Percentiles rank a stretch among this genome's conserved stretches.
Evolutionary conservation across 257 asterid species (phyloP).

Genomic region (Gentiana straminea): DNA sequence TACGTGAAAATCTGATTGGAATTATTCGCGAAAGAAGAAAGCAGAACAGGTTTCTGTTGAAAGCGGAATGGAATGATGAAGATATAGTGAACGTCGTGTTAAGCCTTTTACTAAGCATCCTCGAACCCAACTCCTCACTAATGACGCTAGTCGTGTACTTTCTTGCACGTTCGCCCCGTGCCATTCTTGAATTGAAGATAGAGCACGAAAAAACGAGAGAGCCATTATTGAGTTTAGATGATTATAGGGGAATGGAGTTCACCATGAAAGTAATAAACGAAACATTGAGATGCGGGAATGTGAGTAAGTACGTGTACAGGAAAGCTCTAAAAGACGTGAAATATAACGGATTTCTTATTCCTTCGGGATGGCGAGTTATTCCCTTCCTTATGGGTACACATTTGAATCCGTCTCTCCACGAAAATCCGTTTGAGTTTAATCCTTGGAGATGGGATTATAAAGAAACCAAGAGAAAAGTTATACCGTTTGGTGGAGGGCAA

Average conservation of each 20-base stretch:
- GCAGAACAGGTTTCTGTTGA: slow-evolving; percentile 9
- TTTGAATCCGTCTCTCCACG: slow-evolving; percentile 58
- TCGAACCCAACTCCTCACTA: slow-evolving; percentile 81
- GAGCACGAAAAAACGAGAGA: slow-evolving; percentile 52
- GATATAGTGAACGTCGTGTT: slow-evolving; percentile 53
- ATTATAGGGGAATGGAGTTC: slow-evolving; percentile 64
- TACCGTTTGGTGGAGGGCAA: slow-evolving; percentile 70
- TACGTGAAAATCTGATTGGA: slow-evolving; percentile 31
- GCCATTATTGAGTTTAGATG: slow-evolving; percentile 49
- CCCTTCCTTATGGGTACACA: slow-evolving; percentile 48
- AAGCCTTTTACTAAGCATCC: slow-evolving; percentile 65
- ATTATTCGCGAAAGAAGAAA: slow-evolving; percentile 21
- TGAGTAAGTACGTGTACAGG: slow-evolving; percentile 66
- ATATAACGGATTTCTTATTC: slow-evolving; percentile 57
- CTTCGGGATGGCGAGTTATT: slow-evolving; percentile 73
- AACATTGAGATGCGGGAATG: slow-evolving; percentile 72
- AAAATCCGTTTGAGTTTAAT: slow-evolving; percentile 24
- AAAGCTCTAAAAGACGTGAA: slow-evolving; percentile 52
- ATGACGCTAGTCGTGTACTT: slow-evolving; percentile 55
- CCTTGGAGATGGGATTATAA: slow-evolving; percentile 23
- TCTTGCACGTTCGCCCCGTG: slow-evolving; percentile 36
- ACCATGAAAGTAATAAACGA: slow-evolving; percentile 64
- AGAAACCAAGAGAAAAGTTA: slow-evolving; percentile 33
- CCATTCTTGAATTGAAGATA: slow-evolving; percentile 44
- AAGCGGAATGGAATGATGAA: slow-evolving; percentile 31